phyloP scores from a whole-genome alignment of 169 alveolate genomes.

The Plasmodium inui region DNA sequence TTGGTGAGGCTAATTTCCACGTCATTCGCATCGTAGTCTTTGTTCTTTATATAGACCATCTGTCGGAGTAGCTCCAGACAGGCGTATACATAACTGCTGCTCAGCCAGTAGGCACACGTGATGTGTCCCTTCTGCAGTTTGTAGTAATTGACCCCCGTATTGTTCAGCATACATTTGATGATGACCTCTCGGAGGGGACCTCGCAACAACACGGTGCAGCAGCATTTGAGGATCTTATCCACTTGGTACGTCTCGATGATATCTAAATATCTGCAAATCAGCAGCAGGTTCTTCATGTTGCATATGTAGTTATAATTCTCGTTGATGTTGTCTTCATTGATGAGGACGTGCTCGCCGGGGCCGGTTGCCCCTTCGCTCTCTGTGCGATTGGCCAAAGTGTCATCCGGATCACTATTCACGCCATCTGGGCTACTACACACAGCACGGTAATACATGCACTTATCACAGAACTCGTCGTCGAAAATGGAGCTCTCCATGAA shows the following conservation, averaged over 20 bases:
- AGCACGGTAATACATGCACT: slow-evolving; percentile 42
- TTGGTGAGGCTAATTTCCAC: slow-evolving; percentile 48
- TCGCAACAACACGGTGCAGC: slow-evolving; percentile 27
- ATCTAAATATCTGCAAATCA: slow-evolving; percentile 59
- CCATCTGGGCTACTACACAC: background rate
- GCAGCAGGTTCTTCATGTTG: slow-evolving; percentile 55
- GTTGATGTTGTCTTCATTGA: slow-evolving; percentile 68
- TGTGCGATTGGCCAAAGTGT: background rate
- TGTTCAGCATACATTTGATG: slow-evolving; percentile 61
- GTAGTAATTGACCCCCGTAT: slow-evolving; percentile 67
- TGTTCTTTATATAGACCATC: slow-evolving; percentile 60
- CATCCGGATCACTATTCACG: background rate
- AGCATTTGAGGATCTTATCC: slow-evolving; percentile 53
- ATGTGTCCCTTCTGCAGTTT: slow-evolving; percentile 72
- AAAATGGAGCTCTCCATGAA: slow-evolving; percentile 24
- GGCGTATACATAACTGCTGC: slow-evolving; percentile 54
- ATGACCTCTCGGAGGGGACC: slow-evolving; percentile 71
- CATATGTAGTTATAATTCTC: slow-evolving; percentile 63
- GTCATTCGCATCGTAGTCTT: slow-evolving; percentile 21
- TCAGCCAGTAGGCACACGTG: slow-evolving; percentile 71
- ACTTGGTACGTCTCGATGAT: slow-evolving; percentile 67
- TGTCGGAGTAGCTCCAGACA: slow-evolving; percentile 61
- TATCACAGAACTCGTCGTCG: slow-evolving; percentile 58
- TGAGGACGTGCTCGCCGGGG: slow-evolving; percentile 14
- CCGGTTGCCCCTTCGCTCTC: background rate